Conservation (phyloP, 192 early-diverging fungal species). For the Gamsiella multidivaricata region DNA sequence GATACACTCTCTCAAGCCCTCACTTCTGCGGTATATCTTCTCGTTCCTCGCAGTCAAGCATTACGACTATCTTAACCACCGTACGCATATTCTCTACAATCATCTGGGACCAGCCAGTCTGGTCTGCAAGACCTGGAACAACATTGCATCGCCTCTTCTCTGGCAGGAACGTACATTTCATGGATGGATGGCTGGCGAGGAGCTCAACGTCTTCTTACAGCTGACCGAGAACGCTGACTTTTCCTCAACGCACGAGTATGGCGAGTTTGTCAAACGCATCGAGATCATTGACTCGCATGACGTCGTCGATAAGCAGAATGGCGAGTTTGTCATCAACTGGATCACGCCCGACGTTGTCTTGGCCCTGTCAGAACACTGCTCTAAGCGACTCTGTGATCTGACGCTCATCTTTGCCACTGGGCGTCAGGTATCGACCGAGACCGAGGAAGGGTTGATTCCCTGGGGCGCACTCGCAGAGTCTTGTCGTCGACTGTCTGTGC, state of each 20-base stretch:
- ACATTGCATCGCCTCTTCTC: conserved; percentile 43
- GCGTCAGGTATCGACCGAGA: conserved; percentile 41
- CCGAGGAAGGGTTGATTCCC: conserved; percentile 46
- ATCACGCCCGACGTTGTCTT: conserved; percentile 55
- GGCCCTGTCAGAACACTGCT: conserved; percentile 51
- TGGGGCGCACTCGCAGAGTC: conserved; percentile 52
- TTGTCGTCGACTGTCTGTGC: conserved; percentile 46
- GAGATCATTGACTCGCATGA: conserved; percentile 55
- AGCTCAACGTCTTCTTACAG: conserved; percentile 46
- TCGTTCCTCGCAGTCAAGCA: conserved; percentile 41
- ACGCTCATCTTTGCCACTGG: conserved; percentile 51
- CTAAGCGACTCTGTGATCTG: conserved; percentile 38
- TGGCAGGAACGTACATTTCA: conserved; percentile 55
- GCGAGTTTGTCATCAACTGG: conserved; percentile 54
- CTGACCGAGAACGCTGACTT: conserved; percentile 51
- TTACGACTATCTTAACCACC: conserved; percentile 52
- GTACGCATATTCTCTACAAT: conserved; percentile 47
- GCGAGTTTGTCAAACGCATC: conserved; percentile 49
- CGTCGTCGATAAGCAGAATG: conserved; percentile 51
- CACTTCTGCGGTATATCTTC: conserved; percentile 46
- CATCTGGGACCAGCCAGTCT: conserved; percentile 40
- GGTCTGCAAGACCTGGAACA: conserved; percentile 49
- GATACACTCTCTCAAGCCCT: conserved; percentile 44
- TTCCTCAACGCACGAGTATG: conserved; percentile 53
- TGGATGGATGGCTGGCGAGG: conserved; percentile 54